Base-by-base conservation (phyloP, 2,329 filamentous ascomycete species). In the Fusarium sp. region DNA sequence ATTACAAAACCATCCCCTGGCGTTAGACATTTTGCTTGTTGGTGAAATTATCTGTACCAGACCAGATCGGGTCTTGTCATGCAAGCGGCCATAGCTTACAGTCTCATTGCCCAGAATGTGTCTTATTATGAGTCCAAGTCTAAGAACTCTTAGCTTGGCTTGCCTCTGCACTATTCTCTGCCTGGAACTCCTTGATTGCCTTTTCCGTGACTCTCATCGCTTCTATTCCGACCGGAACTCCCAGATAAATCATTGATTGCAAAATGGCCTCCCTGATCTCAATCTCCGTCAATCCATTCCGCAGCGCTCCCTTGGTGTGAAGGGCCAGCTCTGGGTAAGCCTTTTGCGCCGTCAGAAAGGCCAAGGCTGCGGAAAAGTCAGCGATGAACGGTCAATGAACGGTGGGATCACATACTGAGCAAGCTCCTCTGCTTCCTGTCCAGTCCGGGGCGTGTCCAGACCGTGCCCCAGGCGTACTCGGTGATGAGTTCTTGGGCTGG, bases 381-480 rank as follows among this genome's bases (percentile, higher is more conserved):
- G 66, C 23, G 14, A 13, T n/a, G 2, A 2, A 34, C 0, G 1
- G 3, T 14, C 14, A 18, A 39, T n/a, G 6, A 11, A 6, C 2
- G 3, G 2, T 35, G 8, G 2, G 4, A 16, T 2, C 16, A 45
- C 73, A 11, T 56, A 73, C 73, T 76, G 2, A 76, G 61, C 8
- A 76, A 25, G n/a, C 73, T 76, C 18, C 73, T 63, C 48, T 75
- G 73, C 39, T 75, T 75, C 11, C 73, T 63, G 6, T 76, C 73
- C 14, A 76, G 73, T 0, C 73, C 70, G 1, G 73, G 73, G 0
- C 73, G 67, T 5, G 70, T 71, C 73, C 73, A 76, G 3, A 76
- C 65, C 2, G 64, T 67, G 0, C 73, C 73, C 73, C 73, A 76
- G 0, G 70, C 73, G 1, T 68, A 71, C 8, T 73, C 67, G 1